phyloP scores from a whole-genome alignment of 805 yeast species.

The Barnettozyma populi region DNA sequence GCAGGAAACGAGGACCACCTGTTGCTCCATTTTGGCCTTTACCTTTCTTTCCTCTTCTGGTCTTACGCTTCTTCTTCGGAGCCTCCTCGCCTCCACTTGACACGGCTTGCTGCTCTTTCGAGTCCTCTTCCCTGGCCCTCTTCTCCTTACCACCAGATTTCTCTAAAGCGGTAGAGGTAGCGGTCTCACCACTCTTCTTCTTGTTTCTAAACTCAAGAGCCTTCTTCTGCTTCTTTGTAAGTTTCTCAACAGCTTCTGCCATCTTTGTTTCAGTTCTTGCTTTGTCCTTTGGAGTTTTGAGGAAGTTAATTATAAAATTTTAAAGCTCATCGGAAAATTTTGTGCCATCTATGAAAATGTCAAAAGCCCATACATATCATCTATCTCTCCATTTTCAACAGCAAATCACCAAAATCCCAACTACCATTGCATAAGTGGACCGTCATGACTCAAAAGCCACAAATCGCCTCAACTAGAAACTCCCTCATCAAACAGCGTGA shows the following conservation, averaged over 20 bases:
- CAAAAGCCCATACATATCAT: background rate
- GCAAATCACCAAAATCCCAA: background rate
- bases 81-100: conserved; percentile 23
- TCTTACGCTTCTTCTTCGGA: conserved; percentile 58
- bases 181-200: background rate
- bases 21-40: conserved; percentile 34
- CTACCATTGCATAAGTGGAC: background rate
- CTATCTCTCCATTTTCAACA: background rate
- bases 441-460: background rate
- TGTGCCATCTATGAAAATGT: background rate
- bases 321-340: background rate
- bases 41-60: conserved; percentile 74
- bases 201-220: conserved; percentile 51
- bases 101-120: conserved; percentile 16
- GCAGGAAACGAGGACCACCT: conserved; percentile 60
- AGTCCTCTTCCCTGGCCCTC: conserved; percentile 22
- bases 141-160: conserved; percentile 5
- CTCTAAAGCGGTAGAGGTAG: background rate
- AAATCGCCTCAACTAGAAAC: background rate
- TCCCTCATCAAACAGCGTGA: background rate
- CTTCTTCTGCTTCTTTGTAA: conserved; percentile 62
- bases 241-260: conserved; percentile 30
- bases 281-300: background rate
- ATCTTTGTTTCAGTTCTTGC: conserved; percentile 3
- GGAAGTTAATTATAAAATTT: background rate